phyloP scores from a whole-genome alignment of 768 basidiomycete genomes.

The Tylopilus vinaceipallidus region DNA sequence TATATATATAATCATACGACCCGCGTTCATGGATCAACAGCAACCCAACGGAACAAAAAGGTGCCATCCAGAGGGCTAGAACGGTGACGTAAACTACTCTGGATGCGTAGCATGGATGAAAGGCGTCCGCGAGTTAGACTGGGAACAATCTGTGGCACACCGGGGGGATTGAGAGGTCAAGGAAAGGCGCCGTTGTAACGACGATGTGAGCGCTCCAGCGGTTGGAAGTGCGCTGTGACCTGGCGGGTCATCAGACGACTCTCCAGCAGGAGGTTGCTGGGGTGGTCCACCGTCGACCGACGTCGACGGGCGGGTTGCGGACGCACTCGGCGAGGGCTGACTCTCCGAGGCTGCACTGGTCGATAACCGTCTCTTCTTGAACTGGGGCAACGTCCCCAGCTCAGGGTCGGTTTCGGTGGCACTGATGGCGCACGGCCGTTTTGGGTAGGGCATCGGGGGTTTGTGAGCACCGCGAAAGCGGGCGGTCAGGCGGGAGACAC shows the following conservation, averaged over 20 bases:
- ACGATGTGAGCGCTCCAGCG: too few species aligned
- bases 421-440: constrained; percentile 20
- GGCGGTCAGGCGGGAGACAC: constrained; percentile 18
- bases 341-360: neutral
- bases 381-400: constrained; percentile 15
- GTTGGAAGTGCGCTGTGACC: neutral
- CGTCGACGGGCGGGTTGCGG: constrained; percentile 13
- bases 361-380: constrained; percentile 29
- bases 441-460: constrained; percentile 14
- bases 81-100: too few species aligned
- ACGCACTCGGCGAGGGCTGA: constrained; percentile 2
- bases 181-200: too few species aligned
- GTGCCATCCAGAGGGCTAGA: too few species aligned
- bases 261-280: constrained; percentile 31
- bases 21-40: too few species aligned
- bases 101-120: too few species aligned
- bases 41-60: too few species aligned
- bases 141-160: constrained; percentile 4
- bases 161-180: too few species aligned
- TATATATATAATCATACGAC: too few species aligned
- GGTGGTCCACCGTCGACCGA: constrained; percentile 31
- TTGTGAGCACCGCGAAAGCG: constrained; percentile 10
- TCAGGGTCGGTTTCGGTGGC: constrained; percentile 9
- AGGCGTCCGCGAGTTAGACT: too few species aligned
- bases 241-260: constrained; percentile 4